These are phyloP conservation scores for Daldinia caldariorum DNA, from an alignment of 495 filamentous ascomycete genomes.

Conservation along the genomic window DNA sequence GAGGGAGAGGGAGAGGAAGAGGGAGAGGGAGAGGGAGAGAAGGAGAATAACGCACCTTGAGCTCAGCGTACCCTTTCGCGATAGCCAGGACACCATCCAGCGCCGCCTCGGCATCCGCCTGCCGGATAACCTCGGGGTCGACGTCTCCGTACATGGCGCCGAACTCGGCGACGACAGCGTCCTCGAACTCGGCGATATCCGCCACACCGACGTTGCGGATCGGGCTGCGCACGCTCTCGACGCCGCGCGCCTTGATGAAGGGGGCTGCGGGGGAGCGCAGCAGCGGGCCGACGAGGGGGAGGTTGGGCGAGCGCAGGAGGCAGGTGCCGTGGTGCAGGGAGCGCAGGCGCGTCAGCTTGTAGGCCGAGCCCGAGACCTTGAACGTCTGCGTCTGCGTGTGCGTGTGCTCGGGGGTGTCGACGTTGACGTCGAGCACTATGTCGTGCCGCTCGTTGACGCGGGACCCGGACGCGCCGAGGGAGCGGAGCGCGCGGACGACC, in stretches of 20 bases:
- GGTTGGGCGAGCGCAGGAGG: conserved; percentile 74
- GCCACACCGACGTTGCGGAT: conserved; percentile 76
- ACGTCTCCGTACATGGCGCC: conserved; percentile 60
- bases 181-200: conserved; percentile 59
- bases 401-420: background rate
- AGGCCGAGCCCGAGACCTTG: conserved; percentile 93
- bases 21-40: background rate
- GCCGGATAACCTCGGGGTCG: conserved; percentile 2
- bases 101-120: conserved; percentile 1
- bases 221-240: conserved; percentile 90
- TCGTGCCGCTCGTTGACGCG: conserved; percentile 92
- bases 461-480: conserved; percentile 58
- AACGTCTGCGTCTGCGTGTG: conserved; percentile 57
- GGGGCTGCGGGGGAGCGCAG: conserved; percentile 76
- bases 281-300: conserved; percentile 70
- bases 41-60: conserved; percentile 31
- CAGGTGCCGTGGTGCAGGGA: conserved; percentile 94
- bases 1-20: background rate
- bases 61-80: conserved; percentile 32
- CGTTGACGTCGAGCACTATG: conserved; percentile 79
- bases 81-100: conserved; percentile 5
- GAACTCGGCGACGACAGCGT: conserved; percentile 64
- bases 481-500: conserved; percentile 79
- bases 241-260: conserved; percentile 82
- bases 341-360: conserved; percentile 82